Conservation (phyloP, 306 rosid species). For the Casuarina equisetifolia region DNA sequence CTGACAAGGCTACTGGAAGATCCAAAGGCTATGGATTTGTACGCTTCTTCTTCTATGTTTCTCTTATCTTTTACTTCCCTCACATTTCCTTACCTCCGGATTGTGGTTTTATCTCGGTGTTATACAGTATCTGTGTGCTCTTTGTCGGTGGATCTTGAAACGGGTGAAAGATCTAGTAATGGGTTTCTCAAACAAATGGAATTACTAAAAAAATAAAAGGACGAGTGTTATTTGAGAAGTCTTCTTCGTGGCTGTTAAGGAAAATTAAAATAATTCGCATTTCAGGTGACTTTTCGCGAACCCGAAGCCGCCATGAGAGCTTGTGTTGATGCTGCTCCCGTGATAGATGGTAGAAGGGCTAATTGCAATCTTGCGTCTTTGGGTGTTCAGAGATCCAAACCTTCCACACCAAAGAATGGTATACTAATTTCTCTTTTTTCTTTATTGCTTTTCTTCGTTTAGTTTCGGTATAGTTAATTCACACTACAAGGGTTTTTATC, state of each 20-base stretch:
- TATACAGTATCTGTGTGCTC: background rate
- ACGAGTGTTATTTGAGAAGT: too few species aligned
- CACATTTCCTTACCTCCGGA: background rate
- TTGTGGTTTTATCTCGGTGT: background rate
- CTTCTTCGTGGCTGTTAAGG: background rate
- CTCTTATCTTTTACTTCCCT: background rate
- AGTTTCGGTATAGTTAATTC: constrained; percentile 2
- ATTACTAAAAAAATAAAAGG: background rate
- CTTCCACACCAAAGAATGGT: constrained; percentile 97
- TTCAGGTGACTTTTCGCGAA: constrained; percentile 86
- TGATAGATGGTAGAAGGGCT: constrained; percentile 93
- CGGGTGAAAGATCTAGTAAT: constrained; percentile 1
- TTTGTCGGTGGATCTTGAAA: constrained; percentile 22
- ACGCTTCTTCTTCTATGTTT: constrained; percentile 18
- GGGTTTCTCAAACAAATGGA: background rate
- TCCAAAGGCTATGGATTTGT: constrained; percentile 99
- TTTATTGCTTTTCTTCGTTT: background rate
- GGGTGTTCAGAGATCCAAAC: constrained; percentile 99
- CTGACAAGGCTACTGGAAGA: constrained; percentile 97
- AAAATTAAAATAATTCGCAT: constrained; percentile 8
- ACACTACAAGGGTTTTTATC: constrained; percentile 2
- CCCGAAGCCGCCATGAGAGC: constrained; percentile 98
- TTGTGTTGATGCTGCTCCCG: constrained; percentile 96
- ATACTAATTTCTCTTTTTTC: background rate
- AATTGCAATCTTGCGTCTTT: constrained; percentile 98